Evolutionary conservation across 2,329 filamentous ascomycete species (phyloP).

Genomic region (Hansfordia pulvinata): DNA sequence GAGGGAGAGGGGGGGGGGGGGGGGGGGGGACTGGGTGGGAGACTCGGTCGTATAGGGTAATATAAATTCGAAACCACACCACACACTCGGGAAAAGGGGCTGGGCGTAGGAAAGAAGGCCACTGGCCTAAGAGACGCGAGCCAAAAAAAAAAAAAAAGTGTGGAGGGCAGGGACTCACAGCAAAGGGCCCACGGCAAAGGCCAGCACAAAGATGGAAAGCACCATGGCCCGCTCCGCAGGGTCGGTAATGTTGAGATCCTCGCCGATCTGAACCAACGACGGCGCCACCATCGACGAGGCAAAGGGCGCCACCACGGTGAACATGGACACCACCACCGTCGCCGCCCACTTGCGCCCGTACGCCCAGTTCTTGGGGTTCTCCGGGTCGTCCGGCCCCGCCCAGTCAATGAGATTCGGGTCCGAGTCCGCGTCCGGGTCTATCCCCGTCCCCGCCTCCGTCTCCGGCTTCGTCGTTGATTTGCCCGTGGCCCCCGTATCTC

Average conservation of each 20-base stretch:
- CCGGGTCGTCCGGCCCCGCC: constrained; percentile 27
- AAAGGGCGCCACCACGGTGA: constrained; percentile 42
- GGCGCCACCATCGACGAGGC: constrained; percentile 37
- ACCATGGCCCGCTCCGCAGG: constrained; percentile 23
- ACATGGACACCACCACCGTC: constrained; percentile 21
- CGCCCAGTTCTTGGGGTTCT: constrained; percentile 32
- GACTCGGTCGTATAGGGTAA: too few species aligned
- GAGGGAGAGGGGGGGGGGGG: not conserved
- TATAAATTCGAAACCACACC: too few species aligned
- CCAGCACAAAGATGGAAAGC: constrained; percentile 40
- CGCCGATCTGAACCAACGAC: constrained; percentile 25
- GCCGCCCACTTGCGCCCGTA: constrained; percentile 18
- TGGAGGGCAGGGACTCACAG: constrained; percentile 14
- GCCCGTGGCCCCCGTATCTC: too few species aligned
- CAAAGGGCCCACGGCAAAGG: constrained; percentile 37
- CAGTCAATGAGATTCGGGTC: constrained; percentile 10
- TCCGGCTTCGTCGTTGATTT: too few species aligned
- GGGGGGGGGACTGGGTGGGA: too few species aligned
- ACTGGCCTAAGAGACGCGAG: too few species aligned
- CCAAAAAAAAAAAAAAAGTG: too few species aligned
- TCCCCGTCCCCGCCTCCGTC: too few species aligned
- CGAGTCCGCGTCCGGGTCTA: too few species aligned
- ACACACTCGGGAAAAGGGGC: not conserved
- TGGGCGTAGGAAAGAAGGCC: too few species aligned
- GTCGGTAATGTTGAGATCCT: constrained; percentile 33